These are phyloP conservation scores for Heterobasidion parviporum DNA, from an alignment of 1,284 basidiomycete species.

Conservation along the genomic window DNA sequence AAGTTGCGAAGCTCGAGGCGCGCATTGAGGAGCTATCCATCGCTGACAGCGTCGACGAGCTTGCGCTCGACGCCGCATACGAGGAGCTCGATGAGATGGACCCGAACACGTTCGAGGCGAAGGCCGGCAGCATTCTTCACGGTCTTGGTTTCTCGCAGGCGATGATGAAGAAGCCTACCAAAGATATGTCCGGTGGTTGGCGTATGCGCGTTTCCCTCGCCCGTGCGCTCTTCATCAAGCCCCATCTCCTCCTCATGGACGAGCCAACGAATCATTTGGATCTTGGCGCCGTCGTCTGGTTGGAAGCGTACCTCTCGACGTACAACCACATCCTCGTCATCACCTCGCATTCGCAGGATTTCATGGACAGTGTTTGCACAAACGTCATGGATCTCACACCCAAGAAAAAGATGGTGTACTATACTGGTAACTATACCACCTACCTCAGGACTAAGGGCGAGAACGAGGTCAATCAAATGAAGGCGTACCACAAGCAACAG, in stretches of 20 bases:
- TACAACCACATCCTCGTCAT: slow-evolving; percentile 98
- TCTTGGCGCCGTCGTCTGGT: slow-evolving; percentile 96
- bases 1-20: slow-evolving; percentile 93
- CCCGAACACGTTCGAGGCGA: slow-evolving; percentile 91
- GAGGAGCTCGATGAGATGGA: slow-evolving; percentile 98
- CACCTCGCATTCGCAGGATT: slow-evolving; percentile 96
- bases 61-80: slow-evolving; percentile 80
- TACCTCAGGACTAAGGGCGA: slow-evolving; percentile 95
- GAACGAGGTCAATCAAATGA: slow-evolving; percentile 99
- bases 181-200: slow-evolving; percentile 99
- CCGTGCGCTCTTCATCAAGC: slow-evolving; percentile 93
- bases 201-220: slow-evolving; percentile 98
- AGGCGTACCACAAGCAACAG: slow-evolving; percentile 97
- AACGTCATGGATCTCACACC: slow-evolving; percentile 95
- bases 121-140: slow-evolving; percentile 92
- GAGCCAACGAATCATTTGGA: slow-evolving; percentile 90
- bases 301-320: slow-evolving; percentile 95
- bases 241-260: slow-evolving; percentile 89
- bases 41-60: slow-evolving; percentile 85
- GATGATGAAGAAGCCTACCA: slow-evolving; percentile 97
- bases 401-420: slow-evolving; percentile 87
- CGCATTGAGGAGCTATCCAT: slow-evolving; percentile 91
- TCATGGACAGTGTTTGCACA: slow-evolving; percentile 96
- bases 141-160: slow-evolving; percentile 88
- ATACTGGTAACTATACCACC: slow-evolving; percentile 94